A percentile compares a stretch with the other conserved stretches of the same genome.
These are phyloP conservation scores for Porphyridium purpureum DNA, from an alignment of 23 red algal genomes.

Conservation along the genomic window DNA sequence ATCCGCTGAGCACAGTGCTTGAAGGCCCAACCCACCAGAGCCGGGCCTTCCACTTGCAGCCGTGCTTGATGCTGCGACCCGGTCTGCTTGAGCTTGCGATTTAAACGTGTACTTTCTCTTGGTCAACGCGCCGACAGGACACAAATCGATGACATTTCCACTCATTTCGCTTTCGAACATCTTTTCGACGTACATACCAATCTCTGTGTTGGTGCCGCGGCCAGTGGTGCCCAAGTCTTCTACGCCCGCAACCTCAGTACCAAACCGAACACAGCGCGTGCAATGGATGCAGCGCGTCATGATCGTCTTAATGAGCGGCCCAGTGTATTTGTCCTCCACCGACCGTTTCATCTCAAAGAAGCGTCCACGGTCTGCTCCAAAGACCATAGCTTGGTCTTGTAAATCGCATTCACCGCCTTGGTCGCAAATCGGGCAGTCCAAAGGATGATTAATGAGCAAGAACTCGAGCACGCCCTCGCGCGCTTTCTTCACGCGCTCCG, in stretches of 20 bases:
- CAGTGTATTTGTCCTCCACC: conserved; percentile 97
- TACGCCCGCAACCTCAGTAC: conserved; percentile 94
- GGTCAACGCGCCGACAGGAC: conserved; percentile 93
- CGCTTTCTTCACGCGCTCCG: conserved; percentile 78
- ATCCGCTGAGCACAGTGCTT: no score
- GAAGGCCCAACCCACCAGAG: no score
- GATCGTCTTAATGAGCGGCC: conserved; percentile 95
- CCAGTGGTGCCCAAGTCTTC: conserved; percentile 95
- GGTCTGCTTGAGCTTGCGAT: no score
- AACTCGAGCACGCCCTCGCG: conserved; percentile 95
- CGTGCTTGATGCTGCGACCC: no score
- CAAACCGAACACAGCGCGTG: conserved; percentile 96
- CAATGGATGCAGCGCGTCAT: conserved; percentile 99
- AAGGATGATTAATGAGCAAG: conserved; percentile 79
- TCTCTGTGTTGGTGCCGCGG: conserved; percentile 84
- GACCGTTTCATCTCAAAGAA: conserved; percentile 95
- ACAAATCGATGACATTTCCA: conserved; percentile 97
- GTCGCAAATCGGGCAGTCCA: conserved; percentile 99
- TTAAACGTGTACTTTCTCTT: conserved; percentile 52
- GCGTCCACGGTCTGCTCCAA: conserved; percentile 91
- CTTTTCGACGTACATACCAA: conserved; percentile 94
- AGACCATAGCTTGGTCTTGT: conserved; percentile 99
- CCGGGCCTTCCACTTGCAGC: no score
- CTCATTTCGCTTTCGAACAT: conserved; percentile 79
- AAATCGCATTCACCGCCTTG: conserved; percentile 98